These are phyloP conservation scores for Jasminum sambac DNA, from an alignment of 257 asterid genomes.

Conservation along the genomic window DNA sequence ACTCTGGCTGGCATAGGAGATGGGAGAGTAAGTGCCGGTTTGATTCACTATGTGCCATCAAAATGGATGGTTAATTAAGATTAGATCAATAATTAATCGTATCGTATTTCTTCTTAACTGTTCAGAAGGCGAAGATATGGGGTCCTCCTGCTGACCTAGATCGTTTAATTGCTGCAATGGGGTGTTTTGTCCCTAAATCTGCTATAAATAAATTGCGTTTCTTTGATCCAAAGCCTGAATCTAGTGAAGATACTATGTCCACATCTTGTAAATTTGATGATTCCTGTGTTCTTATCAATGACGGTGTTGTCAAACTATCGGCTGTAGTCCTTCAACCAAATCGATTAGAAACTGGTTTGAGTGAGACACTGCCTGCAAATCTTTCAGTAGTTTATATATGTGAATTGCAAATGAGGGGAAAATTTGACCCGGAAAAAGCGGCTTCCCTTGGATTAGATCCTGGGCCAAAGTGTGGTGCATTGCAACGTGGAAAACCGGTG, in stretches of 20 bases:
- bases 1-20: constrained; percentile 89
- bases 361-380: constrained; percentile 60
- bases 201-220: constrained; percentile 82
- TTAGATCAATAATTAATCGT: constrained; percentile 8
- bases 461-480: constrained; percentile 81
- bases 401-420: constrained; percentile 86
- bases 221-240: constrained; percentile 62
- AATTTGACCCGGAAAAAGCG: constrained; percentile 80
- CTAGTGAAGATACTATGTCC: constrained; percentile 36
- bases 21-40: constrained; percentile 72
- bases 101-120: constrained; percentile 14
- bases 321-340: constrained; percentile 72
- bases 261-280: constrained; percentile 31
- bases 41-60: not conserved
- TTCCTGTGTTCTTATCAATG: constrained; percentile 67
- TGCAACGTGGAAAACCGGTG: constrained; percentile 77
- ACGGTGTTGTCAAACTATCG: constrained; percentile 84
- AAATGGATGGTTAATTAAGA: not conserved
- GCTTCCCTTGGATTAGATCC: constrained; percentile 72
- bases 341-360: constrained; percentile 30
- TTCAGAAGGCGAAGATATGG: constrained; percentile 79
- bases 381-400: constrained; percentile 76
- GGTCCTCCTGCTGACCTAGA: constrained; percentile 92
- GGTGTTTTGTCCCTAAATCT: constrained; percentile 79
- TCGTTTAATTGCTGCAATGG: constrained; percentile 80